Evolutionary conservation across 805 yeast genomes (phyloP).

Genomic region (Cyberlindnera lachancei): DNA sequence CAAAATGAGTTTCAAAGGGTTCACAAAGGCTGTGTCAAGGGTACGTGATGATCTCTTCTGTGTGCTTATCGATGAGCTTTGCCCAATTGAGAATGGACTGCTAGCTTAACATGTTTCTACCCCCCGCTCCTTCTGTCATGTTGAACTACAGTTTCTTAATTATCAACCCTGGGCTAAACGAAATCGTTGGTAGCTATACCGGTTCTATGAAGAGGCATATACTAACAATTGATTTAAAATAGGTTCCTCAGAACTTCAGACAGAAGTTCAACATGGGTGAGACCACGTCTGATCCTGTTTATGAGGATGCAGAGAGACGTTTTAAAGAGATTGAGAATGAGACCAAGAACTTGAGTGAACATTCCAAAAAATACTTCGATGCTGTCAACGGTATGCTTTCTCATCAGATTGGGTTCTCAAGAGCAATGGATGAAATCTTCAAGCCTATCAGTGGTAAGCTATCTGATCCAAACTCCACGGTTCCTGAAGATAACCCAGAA

Average conservation of each 20-base stretch:
- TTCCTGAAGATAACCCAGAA: slow-evolving; percentile 92
- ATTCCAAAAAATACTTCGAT: slow-evolving; percentile 79
- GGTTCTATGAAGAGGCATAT: too few relatives aligned
- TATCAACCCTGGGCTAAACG: too few relatives aligned
- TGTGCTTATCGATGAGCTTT: too few relatives aligned
- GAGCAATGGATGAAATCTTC: slow-evolving; percentile 90
- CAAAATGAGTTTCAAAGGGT: slow-evolving; percentile 78
- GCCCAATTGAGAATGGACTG: too few relatives aligned
- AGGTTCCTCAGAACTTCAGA: slow-evolving; percentile 85
- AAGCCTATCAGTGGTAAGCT: slow-evolving; percentile 92
- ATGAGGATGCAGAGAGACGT: slow-evolving; percentile 91
- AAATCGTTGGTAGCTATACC: too few relatives aligned
- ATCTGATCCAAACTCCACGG: slow-evolving; percentile 79
- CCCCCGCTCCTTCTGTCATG: too few relatives aligned
- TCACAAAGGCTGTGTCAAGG: slow-evolving; percentile 69
- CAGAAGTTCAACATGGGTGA: slow-evolving; percentile 89
- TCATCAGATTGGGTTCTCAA: slow-evolving; percentile 92
- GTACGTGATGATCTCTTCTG: slow-evolving; percentile 21
- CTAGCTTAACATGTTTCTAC: too few relatives aligned
- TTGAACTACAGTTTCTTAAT: too few relatives aligned
- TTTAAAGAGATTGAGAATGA: slow-evolving; percentile 87
- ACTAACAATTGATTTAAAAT: slow-evolving; percentile 1
- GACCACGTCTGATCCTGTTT: slow-evolving; percentile 76
- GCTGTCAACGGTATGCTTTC: slow-evolving; percentile 92
- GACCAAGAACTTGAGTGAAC: slow-evolving; percentile 83